Base-by-base conservation (phyloP, 257 asterid genomes). In the Orobanche coerulescens region DNA sequence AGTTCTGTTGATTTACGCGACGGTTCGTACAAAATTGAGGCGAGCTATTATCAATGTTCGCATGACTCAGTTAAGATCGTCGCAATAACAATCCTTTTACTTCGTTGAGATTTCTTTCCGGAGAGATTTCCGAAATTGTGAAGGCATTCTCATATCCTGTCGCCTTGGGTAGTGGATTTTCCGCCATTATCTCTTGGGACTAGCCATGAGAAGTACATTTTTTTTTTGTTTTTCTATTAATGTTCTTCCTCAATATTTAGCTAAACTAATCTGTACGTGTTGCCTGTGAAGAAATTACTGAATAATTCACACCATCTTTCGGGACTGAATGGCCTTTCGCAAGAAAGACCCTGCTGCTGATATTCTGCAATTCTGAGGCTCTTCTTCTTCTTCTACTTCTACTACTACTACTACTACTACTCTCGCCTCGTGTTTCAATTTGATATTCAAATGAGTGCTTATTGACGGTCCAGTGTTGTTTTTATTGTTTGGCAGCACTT, bases 351-450 rank as follows among this genome's bases (percentile, higher is more conserved):
- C 64, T 82, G 87, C 64, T 82, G 87, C 16, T 73, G 85, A 66
- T 46, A 71, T 71, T 85, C 88, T 82, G 90, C 84, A 81, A 85
- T 85, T 85, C 94, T 82, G 94, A 85, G 88, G 90, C 87, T 42
- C 26, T 4, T 1, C 13, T n/a, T 56, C 2, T 6, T 20, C 3
- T 5, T 16, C 11, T 9, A 10, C 2, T 36, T 36, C 5, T 36
- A 5, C 31, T 26, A 1, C 5, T 26, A 26, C 31, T 5, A 1
- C 5, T 26, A 2, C 31, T 26, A 1, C 5, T 2, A 2, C 5
- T 26, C 5, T 26, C 31, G 31, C 5, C 5, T 26, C 5, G n/a
- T n/a, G n/a, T n/a, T n/a, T n/a, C n/a, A 5, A 36, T 6, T 4
- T 5, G 6, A 22, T 56, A 25, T 6, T 9, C 30, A 8, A 0